These are phyloP conservation scores for Batkoa obscura DNA, from an alignment of 371 early-diverging fungal genomes.

Conservation along the genomic window DNA sequence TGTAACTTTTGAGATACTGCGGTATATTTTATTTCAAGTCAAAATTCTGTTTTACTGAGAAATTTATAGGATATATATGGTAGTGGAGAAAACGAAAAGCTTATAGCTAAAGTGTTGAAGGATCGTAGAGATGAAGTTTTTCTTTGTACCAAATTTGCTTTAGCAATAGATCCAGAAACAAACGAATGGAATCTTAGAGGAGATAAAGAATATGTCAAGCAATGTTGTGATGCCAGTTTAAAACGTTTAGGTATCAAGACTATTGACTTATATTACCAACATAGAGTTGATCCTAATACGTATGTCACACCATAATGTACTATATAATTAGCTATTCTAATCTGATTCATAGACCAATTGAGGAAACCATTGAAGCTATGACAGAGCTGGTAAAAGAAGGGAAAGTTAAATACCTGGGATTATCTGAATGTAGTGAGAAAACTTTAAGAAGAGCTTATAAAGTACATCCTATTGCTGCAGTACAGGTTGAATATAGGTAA, in stretches of 20 bases:
- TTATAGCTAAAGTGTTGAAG: background rate
- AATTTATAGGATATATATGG: slow-evolving; percentile 1
- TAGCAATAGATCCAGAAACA: background rate
- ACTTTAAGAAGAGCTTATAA: slow-evolving; percentile 31
- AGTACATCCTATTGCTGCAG: slow-evolving; percentile 32
- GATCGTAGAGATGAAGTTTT: background rate
- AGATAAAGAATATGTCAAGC: slow-evolving; percentile 24
- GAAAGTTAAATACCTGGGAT: slow-evolving; percentile 31
- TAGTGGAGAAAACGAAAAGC: background rate
- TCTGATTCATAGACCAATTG: slow-evolving; percentile 15
- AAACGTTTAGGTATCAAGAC: slow-evolving; percentile 21
- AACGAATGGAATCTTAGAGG: slow-evolving; percentile 14
- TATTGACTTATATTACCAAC: slow-evolving; percentile 37
- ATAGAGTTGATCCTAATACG: slow-evolving; percentile 24
- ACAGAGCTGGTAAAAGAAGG: slow-evolving; percentile 36
- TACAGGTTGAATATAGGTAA: slow-evolving; percentile 3
- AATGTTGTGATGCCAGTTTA: slow-evolving; percentile 20
- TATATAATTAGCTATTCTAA: background rate
- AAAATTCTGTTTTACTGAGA: background rate
- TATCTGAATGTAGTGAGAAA: slow-evolving; percentile 30
- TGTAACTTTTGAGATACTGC: slow-evolving; percentile 15
- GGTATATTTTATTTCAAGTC: background rate
- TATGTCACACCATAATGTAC: background rate
- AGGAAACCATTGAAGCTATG: slow-evolving; percentile 30
- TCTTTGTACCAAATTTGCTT: slow-evolving; percentile 1